Conservation (phyloP, 768 basidiomycete species). For the Suillus clintonianus region DNA sequence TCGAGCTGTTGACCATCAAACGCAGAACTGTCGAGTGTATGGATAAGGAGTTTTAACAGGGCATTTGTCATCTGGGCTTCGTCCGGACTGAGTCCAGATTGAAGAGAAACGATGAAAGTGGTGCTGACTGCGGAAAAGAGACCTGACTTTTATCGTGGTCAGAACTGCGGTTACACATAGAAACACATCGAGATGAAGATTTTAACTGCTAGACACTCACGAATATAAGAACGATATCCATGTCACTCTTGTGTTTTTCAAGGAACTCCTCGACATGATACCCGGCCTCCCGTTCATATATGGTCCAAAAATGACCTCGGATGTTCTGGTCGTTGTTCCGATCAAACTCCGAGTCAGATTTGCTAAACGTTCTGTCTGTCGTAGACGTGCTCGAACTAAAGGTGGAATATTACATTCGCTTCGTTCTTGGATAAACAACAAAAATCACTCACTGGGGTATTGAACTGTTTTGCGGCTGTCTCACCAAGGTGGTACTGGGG, state of each 20-base stretch:
- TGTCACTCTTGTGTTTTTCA: constrained; percentile 16
- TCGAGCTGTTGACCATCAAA: constrained; percentile 1
- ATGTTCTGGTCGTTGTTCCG: background rate
- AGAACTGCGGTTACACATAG: background rate
- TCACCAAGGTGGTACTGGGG: background rate
- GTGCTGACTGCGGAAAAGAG: constrained; percentile 41
- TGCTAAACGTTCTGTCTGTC: background rate
- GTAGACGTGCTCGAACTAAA: background rate
- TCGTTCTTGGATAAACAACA: background rate
- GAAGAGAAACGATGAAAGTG: constrained; percentile 39
- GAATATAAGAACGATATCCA: constrained; percentile 24
- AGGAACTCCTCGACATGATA: constrained; percentile 17
- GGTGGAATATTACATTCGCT: background rate
- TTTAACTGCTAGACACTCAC: constrained; percentile 7
- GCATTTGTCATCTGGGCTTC: constrained; percentile 18
- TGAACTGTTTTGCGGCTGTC: background rate
- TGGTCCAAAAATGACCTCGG: constrained; percentile 12
- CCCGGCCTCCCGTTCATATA: constrained; percentile 15
- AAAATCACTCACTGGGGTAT: background rate
- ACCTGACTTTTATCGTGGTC: constrained; percentile 29
- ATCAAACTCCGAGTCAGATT: background rate
- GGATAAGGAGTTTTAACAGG: constrained; percentile 17
- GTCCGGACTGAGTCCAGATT: constrained; percentile 32
- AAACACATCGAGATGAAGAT: background rate
- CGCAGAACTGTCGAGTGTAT: constrained; percentile 6